Evolutionary conservation across 495 filamentous ascomycete genomes (phyloP), one percentile per base, ranked within the genome.

Genomic region (Amorphotheca resinae): DNA sequence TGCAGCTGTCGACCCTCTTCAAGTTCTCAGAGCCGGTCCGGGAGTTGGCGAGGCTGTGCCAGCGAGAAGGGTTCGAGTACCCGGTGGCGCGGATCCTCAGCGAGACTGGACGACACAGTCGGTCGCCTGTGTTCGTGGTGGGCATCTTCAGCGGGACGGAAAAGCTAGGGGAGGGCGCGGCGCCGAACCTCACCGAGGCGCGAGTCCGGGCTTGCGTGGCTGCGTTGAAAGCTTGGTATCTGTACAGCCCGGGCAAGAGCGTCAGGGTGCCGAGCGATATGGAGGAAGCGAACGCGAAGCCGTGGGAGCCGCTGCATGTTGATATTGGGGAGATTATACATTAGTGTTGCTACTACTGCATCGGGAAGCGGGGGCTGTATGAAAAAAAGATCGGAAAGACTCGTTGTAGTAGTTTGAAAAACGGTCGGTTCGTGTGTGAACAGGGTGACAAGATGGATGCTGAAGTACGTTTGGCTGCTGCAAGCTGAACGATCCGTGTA

Each of bases 181-280:
- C 80, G 26, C 61, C 74, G 38, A 84, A 71, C 63, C 65, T 96
- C 44, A 62, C 83, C 43, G 76, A 84, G 59, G 89, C 84, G 41
- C 76, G 84, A 50, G 68, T 70, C 33, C 70, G 83, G 55, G 91
- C 91, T 11, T 73, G 86, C 31, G 82, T 89, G 35, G 75, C 80
- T 39, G 77, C 89, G 14, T 65, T 98, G 51, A 93, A 93, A 68
- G 69, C 74, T 14, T 98, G 93, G 93, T 98, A 96, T 63, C 67
- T 96, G 44, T 98, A 98, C 63, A 84, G 76, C 59, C 91, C 91
- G 9, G 65, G 66, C 36, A 61, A 65, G 16, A 39, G 76, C 39
- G 74, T 77, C 11, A 69, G 72, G 30, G 68, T 95, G 36, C 91
- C 91, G 20, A 93, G 84, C 61, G 79, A 87, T 34, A 83, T 79